A percentile compares a stretch with the other conserved stretches of the same genome.
Evolutionary conservation across 495 filamentous ascomycete genomes (phyloP).

Genomic region (Penicillium simplicissimum): DNA sequence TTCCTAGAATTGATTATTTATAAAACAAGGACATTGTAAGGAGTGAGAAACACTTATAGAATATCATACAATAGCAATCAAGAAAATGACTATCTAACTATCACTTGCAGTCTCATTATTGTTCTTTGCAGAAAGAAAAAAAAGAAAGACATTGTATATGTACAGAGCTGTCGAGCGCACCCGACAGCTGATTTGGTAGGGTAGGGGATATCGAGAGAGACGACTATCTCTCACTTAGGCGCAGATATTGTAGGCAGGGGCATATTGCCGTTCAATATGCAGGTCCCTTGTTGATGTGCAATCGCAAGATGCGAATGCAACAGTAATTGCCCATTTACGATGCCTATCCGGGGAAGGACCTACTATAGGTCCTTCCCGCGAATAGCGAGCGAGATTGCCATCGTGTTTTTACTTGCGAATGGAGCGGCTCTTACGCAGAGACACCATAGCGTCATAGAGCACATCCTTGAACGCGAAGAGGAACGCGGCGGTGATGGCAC

Average conservation of each 20-base stretch:
- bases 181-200: background rate
- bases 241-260: background rate
- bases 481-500: conserved; percentile 93
- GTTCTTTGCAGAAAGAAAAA: background rate
- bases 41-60: too few relatives aligned
- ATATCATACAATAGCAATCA: background rate
- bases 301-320: background rate
- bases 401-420: conserved; percentile 33
- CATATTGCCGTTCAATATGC: background rate
- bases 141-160: conserved; percentile 10
- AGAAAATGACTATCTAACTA: background rate
- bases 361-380: background rate
- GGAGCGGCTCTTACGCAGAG: conserved; percentile 52
- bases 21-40: too few relatives aligned
- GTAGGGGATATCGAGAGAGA: background rate
- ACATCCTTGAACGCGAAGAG: conserved; percentile 98
- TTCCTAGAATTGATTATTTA: too few relatives aligned
- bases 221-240: background rate
- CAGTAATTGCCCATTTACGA: background rate
- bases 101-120: background rate
- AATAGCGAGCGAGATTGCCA: background rate
- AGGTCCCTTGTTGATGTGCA: background rate
- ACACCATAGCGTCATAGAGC: conserved; percentile 63
- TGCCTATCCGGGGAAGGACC: background rate
- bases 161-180: conserved; percentile 3